Percentiles rank a stretch among this genome's conserved stretches.
These are phyloP conservation scores for Ammopiptanthus mongolicus DNA, from an alignment of 306 rosid genomes.

Conservation along the genomic window DNA sequence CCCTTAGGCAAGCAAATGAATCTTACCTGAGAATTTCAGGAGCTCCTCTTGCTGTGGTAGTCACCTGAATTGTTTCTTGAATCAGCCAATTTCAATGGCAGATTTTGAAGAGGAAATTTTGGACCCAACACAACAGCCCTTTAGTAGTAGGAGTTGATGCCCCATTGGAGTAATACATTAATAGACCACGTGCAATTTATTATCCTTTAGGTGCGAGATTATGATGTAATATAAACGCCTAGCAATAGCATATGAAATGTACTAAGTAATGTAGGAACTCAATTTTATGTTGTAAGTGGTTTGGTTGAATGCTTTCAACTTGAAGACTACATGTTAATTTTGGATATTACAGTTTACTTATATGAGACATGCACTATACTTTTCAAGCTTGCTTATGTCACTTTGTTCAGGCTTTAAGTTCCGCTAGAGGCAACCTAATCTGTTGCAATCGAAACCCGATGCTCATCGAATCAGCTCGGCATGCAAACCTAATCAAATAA, in stretches of 20 bases:
- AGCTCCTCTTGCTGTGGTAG: conserved; percentile 30
- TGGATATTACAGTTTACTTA: neutral
- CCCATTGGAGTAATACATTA: neutral
- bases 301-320: neutral
- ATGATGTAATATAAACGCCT: neutral
- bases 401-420: too few relatives aligned
- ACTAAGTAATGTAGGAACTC: neutral
- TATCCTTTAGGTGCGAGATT: conserved; percentile 6
- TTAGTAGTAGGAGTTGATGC: conserved; percentile 11
- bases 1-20: conserved; percentile 7
- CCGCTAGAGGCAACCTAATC: too few relatives aligned
- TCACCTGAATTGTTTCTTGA: conserved; percentile 23
- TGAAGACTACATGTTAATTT: neutral
- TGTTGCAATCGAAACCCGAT: neutral
- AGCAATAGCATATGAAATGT: neutral
- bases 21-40: conserved; percentile 23
- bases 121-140: neutral
- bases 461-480: too few relatives aligned
- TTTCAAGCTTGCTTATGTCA: neutral
- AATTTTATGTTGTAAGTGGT: neutral
- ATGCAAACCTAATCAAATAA: too few relatives aligned
- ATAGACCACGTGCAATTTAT: neutral
- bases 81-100: neutral
- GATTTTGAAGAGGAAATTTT: conserved; percentile 19
- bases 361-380: neutral